phyloP scores from a whole-genome alignment of 352 stramenopile species.

The Pythium plurisporium region DNA sequence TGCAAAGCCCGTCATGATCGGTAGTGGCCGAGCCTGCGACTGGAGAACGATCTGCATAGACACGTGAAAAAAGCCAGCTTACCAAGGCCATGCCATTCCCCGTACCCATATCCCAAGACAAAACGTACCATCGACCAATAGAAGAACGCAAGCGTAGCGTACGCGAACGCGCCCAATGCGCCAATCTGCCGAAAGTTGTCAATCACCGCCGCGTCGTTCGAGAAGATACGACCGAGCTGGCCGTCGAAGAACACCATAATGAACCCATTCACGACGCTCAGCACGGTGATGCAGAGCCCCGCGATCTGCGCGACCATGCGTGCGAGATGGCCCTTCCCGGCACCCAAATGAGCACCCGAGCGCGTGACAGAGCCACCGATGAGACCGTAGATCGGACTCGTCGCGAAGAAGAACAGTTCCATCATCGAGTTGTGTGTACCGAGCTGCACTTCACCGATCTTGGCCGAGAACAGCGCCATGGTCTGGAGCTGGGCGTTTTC shows the following conservation, averaged over 20 bases:
- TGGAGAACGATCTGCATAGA: slow-evolving; percentile 38
- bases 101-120: too few relatives aligned
- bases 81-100: background rate
- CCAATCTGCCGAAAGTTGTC: slow-evolving; percentile 59
- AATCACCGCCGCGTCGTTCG: slow-evolving; percentile 55
- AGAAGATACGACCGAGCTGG: slow-evolving; percentile 68
- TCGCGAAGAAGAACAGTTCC: slow-evolving; percentile 82
- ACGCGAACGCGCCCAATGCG: slow-evolving; percentile 51
- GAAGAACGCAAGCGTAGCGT: slow-evolving; percentile 70
- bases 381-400: slow-evolving; percentile 81
- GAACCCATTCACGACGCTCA: slow-evolving; percentile 40
- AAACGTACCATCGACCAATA: slow-evolving; percentile 56
- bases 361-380: slow-evolving; percentile 59
- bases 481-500: slow-evolving; percentile 79
- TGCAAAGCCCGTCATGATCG: slow-evolving; percentile 59
- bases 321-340: slow-evolving; percentile 33
- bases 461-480: slow-evolving; percentile 71
- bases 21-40: slow-evolving; percentile 44
- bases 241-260: slow-evolving; percentile 43
- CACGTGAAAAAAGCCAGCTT: background rate
- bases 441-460: slow-evolving; percentile 67
- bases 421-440: slow-evolving; percentile 83
- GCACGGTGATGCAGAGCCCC: slow-evolving; percentile 35
- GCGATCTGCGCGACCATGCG: slow-evolving; percentile 56
- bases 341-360: slow-evolving; percentile 64